Evolutionary conservation across 768 basidiomycete species (phyloP).

Genomic region (Grammothele lineata): DNA sequence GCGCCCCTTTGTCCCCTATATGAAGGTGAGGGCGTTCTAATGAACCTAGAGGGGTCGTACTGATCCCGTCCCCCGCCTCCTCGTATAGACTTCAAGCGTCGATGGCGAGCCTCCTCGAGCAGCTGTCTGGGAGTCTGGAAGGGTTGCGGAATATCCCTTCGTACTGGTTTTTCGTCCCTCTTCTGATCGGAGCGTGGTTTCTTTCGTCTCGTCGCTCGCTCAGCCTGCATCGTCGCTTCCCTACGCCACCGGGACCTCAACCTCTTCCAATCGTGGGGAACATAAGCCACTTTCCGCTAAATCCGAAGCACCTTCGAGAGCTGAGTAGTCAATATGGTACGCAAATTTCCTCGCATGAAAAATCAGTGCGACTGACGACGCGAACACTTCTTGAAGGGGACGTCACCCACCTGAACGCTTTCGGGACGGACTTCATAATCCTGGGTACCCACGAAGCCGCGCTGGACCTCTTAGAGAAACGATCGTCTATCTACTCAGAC

Average conservation of each 20-base stretch:
- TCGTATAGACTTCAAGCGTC: too few species aligned
- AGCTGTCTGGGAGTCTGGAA: too few species aligned
- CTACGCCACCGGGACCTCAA: conserved; percentile 17
- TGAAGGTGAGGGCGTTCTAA: too few species aligned
- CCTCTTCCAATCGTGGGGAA: conserved; percentile 13
- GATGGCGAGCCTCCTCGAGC: too few species aligned
- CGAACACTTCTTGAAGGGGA: conserved; percentile 6
- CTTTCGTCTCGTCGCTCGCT: too few species aligned
- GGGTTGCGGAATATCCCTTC: too few species aligned
- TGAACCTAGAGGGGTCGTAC: too few species aligned
- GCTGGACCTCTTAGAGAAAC: conserved; percentile 19
- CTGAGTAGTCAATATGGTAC: conserved; percentile 1
- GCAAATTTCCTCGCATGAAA: not conserved
- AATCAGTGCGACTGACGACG: not conserved
- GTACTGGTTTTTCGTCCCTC: too few species aligned
- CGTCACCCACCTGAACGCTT: conserved; percentile 12
- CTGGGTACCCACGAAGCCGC: conserved; percentile 9
- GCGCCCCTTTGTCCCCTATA: too few species aligned
- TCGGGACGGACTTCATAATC: conserved; percentile 11
- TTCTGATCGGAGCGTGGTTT: too few species aligned
- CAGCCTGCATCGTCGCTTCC: too few species aligned
- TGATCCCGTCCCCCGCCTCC: too few species aligned
- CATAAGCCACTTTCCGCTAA: conserved; percentile 5
- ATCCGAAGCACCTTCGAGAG: not conserved
- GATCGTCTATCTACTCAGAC: conserved; percentile 18